Percentiles rank a stretch among this genome's conserved stretches.
Evolutionary conservation across 2,329 filamentous ascomycete genomes (phyloP).

Genomic region (Arthroderma sp.): DNA sequence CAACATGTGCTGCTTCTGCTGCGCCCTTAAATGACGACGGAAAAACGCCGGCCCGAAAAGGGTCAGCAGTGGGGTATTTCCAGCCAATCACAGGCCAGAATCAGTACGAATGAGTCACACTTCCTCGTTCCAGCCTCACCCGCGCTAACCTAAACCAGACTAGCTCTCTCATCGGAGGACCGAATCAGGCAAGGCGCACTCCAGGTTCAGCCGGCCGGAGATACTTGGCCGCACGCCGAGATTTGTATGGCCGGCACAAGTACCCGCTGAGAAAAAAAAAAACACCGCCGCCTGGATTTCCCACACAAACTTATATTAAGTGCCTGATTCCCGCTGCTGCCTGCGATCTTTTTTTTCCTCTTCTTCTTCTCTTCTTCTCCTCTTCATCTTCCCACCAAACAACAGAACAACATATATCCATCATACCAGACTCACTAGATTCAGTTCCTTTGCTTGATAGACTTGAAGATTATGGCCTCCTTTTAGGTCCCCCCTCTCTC

Average conservation of each 20-base stretch:
- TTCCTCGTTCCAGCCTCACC: not conserved
- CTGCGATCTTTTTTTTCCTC: slow-evolving; percentile 11
- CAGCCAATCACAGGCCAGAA: too few species aligned
- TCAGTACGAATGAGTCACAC: too few species aligned
- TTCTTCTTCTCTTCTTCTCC: slow-evolving; percentile 8
- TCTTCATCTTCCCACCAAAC: slow-evolving; percentile 6
- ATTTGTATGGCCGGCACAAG: too few species aligned
- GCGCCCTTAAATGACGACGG: too few species aligned
- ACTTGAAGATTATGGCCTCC: slow-evolving; percentile 21
- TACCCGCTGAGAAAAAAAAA: not conserved
- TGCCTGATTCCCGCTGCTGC: slow-evolving; percentile 22
- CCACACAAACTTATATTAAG: slow-evolving; percentile 17
- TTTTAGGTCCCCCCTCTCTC: slow-evolving; percentile 22
- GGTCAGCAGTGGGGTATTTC: too few species aligned
- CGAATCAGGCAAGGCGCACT: slow-evolving; percentile 16
- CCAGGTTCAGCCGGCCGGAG: slow-evolving; percentile 9
- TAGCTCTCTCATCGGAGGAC: slow-evolving; percentile 5
- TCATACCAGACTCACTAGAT: slow-evolving; percentile 1
- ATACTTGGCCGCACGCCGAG: too few species aligned
- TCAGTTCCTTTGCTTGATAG: slow-evolving; percentile 7
- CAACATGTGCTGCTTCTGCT: too few species aligned
- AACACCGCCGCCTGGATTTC: slow-evolving; percentile 11
- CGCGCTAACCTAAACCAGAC: slow-evolving; percentile 12
- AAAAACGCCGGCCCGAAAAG: too few species aligned
- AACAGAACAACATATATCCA: slow-evolving; percentile 5